A percentile compares a stretch with the other conserved stretches of the same genome.
phyloP scores from a whole-genome alignment of 2,329 filamentous ascomycete species.

The Corniculantispora saksenae region DNA sequence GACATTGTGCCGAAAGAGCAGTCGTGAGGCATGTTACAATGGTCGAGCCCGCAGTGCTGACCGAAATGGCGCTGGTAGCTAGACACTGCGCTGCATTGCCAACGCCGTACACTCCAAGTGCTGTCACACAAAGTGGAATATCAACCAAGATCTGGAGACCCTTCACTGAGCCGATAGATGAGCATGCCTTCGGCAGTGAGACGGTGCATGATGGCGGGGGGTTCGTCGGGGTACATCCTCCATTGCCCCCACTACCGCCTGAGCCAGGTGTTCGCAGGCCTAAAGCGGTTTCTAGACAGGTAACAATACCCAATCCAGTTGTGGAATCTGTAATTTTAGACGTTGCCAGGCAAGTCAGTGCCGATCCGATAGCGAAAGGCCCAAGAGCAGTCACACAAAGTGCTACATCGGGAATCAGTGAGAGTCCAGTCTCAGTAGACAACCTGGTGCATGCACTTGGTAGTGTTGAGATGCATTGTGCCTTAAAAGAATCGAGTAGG shows the following conservation, averaged over 20 bases:
- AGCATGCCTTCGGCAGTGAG: background rate
- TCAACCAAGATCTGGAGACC: background rate
- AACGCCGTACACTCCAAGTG: background rate
- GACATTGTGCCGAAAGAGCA: conserved; percentile 1
- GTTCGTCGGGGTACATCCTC: background rate
- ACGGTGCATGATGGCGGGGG: background rate
- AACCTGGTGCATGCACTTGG: conserved; percentile 11
- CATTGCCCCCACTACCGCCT: background rate
- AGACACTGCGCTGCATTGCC: conserved; percentile 14
- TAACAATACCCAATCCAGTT: background rate
- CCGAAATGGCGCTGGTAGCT: background rate
- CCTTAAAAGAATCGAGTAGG: background rate
- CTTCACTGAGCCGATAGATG: background rate
- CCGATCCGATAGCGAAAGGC: conserved; percentile 17
- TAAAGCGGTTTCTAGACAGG: background rate
- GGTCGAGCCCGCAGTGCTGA: background rate
- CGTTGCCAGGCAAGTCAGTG: conserved; percentile 14
- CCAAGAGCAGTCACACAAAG: conserved; percentile 18
- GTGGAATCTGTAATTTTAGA: background rate
- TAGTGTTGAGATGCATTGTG: conserved; percentile 15
- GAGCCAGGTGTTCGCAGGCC: background rate
- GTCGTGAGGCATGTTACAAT: conserved; percentile 8
- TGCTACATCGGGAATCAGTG: background rate
- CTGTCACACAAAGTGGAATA: background rate
- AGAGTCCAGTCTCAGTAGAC: background rate